Percentiles rank a stretch among this genome's conserved stretches.
Conservation (phyloP, 2,329 filamentous ascomycete species). For the Cyphellophora europaea region DNA sequence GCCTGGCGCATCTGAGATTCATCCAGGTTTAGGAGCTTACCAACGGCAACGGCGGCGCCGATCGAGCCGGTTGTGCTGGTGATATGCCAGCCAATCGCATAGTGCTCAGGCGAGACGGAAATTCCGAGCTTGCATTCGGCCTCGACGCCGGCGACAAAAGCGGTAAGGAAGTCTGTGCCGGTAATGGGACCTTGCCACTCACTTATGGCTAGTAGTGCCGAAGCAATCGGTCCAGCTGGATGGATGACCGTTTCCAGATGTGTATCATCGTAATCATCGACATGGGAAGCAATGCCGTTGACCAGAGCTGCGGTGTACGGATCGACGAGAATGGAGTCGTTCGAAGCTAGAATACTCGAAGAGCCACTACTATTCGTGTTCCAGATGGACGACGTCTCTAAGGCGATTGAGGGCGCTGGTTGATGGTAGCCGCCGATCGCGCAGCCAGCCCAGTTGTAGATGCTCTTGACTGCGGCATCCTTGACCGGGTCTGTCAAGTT, state of each 20-base stretch:
- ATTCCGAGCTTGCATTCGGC: constrained; percentile 44
- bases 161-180: constrained; percentile 41
- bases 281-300: constrained; percentile 47
- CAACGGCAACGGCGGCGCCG: constrained; percentile 43
- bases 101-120: constrained; percentile 45
- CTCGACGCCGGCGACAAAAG: constrained; percentile 44
- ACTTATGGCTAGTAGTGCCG: constrained; percentile 39
- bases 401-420: constrained; percentile 32
- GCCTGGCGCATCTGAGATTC: constrained; percentile 36
- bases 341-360: not conserved
- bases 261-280: constrained; percentile 50
- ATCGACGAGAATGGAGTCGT: constrained; percentile 1
- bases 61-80: constrained; percentile 44
- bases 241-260: constrained; percentile 49
- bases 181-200: constrained; percentile 31
- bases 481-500: constrained; percentile 33
- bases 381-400: constrained; percentile 27
- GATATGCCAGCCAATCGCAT: constrained; percentile 49
- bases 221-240: constrained; percentile 42
- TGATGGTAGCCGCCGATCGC: constrained; percentile 42
- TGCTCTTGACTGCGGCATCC: constrained; percentile 35
- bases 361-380: constrained; percentile 4
- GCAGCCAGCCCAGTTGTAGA: constrained; percentile 48
- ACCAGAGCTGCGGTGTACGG: constrained; percentile 37
- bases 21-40: constrained; percentile 36